Evolutionary conservation across 768 basidiomycete species (phyloP), one percentile per base, ranked within the genome.

Genomic region (Auriscalpium orientale): DNA sequence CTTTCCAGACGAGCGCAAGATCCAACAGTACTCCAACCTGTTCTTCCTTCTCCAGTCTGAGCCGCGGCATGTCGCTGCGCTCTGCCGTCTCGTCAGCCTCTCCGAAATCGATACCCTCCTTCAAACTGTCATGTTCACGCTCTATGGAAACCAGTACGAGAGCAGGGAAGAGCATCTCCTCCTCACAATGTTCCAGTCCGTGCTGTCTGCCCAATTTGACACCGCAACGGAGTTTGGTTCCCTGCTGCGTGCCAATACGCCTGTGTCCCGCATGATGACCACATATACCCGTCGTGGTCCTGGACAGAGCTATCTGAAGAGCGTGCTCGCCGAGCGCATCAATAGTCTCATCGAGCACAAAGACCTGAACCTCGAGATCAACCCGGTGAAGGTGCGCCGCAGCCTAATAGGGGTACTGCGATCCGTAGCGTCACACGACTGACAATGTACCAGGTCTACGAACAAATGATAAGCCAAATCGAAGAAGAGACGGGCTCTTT

Each of bases 261-360:
- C 97, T 48, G 97, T 99, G 21, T 98, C 94, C 49, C 87, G 97
- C 40, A 99, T 99, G 97, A 99, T 99, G 97, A 99, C 97, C 46
- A 98, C 97, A 18, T 99, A 99, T 73, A 98, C 97, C 53, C 90
- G 97, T 58, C 89, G 97, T 54, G 97, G 97, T 56, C 97, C 97
- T 1, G 97, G 97, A 55, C 97, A 98, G 72, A 94, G 92, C 65
- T 99, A 98, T 71, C 84, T 99, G 61, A 99, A 99, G 78, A 87
- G 89, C 60, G 95, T 98, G 33, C 79, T 99, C 48, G 95, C 97
- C 22, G 97, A 99, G 68, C 85, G 95, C 61, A 98, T 99, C 73
- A 98, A 99, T 74, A 93, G 91, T 65, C 76, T 99, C 62, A 98
- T 99, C 65, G 97, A 99, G 70, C 97, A 98, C 78, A 98, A 98